Evolutionary conservation across 305 asterid genomes (phyloP), one percentile per base, ranked within the genome.

Genomic region (Solanum chacoense): DNA sequence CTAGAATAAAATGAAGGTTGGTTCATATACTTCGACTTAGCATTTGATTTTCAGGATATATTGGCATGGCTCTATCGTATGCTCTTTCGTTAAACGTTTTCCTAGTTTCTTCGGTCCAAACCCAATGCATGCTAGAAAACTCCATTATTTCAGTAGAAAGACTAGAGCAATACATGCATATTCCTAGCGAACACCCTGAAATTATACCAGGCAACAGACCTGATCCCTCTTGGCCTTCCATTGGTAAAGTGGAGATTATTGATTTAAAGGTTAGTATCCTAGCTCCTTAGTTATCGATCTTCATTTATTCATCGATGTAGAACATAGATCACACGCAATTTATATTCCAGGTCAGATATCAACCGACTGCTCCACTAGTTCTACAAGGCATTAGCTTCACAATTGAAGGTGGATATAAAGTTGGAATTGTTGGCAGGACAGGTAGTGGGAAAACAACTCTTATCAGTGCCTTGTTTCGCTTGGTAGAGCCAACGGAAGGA

Each of bases 361-460:
- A 89, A 28, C 87, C 88, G 1, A 85, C 86, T 31, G 37, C 92
- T 38, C 93, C 94, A 18, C 89, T 92, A 20, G 93, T 92, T 85
- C 91, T 92, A 26, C 85, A 86, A 84, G 94, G 94, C 73, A 84
- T 91, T n/a, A 92, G 90, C 50, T 92, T 90, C 78, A 88, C 88
- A 31, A 63, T 91, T 71, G 92, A 90, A 88, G 92, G 89, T 69
- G 93, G 93, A 20, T 20, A 88, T 38, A 92, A 90, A 87, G 69
- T 92, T 84, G 93, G 94, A 63, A 79, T 92, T 72, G 93, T 92
- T 78, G 94, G 94, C 84, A 72, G 94, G 89, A 92, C 92, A 24
- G 93, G 94, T 8, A 92, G 94, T 80, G 94, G 94, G 32, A 91
- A 92, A 63, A 88, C 93, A 26, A 92, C 94, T 34, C 89, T 92